Evolutionary conservation across 2,329 filamentous ascomycete species (phyloP).

Genomic region (Clarireedia homoeocarpa): DNA sequence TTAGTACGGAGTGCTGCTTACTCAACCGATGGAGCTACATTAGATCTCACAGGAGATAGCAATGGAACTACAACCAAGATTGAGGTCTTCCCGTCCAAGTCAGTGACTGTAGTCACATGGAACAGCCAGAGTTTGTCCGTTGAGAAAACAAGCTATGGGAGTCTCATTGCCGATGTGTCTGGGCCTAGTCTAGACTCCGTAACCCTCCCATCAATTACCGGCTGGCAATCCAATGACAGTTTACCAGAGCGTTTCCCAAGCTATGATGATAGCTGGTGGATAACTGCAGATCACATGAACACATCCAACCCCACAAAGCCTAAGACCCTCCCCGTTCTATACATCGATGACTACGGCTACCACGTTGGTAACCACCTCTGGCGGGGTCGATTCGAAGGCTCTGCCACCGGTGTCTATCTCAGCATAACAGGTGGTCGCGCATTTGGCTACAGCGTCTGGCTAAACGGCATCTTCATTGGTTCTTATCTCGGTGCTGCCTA

Average conservation of each 20-base stretch:
- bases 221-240: constrained; percentile 35
- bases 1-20: constrained; percentile 38
- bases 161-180: constrained; percentile 25
- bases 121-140: constrained; percentile 37
- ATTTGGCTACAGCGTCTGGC: constrained; percentile 20
- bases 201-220: constrained; percentile 15
- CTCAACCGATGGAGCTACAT: constrained; percentile 27
- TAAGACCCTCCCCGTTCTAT: constrained; percentile 36
- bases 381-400: constrained; percentile 26
- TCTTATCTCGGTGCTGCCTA: constrained; percentile 37
- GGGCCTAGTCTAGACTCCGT: constrained; percentile 9
- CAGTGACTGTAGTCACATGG: constrained; percentile 40
- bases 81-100: constrained; percentile 40
- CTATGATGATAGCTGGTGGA: constrained; percentile 33
- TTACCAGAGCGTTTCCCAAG: constrained; percentile 33
- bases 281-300: constrained; percentile 5
- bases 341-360: constrained; percentile 37
- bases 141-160: constrained; percentile 34
- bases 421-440: constrained; percentile 11
- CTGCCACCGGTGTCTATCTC: constrained; percentile 24
- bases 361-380: constrained; percentile 38
- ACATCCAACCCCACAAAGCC: constrained; percentile 31
- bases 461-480: constrained; percentile 49
- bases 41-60: constrained; percentile 40
- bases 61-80: constrained; percentile 33